Conservation (phyloP, 2,329 filamentous ascomycete genomes). For the Scedosporium boydii region DNA sequence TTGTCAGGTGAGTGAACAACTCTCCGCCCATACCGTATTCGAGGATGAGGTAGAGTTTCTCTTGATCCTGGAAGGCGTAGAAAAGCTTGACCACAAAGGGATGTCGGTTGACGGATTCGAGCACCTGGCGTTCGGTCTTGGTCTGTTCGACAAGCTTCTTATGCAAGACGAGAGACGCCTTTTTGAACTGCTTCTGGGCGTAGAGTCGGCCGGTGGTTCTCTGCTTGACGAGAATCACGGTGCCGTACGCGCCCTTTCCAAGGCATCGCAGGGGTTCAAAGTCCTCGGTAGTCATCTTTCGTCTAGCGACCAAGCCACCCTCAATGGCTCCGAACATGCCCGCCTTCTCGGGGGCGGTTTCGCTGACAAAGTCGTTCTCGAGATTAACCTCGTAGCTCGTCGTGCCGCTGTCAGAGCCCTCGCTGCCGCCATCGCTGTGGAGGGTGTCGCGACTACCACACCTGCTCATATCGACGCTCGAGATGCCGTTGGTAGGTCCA, state of each 20-base stretch:
- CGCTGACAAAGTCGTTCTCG: slow-evolving; percentile 76
- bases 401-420: slow-evolving; percentile 55
- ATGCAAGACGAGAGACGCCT: slow-evolving; percentile 88
- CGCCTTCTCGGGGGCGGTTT: slow-evolving; percentile 34
- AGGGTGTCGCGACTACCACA: slow-evolving; percentile 47
- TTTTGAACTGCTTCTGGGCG: slow-evolving; percentile 97
- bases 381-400: slow-evolving; percentile 80
- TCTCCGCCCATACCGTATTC: slow-evolving; percentile 97
- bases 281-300: slow-evolving; percentile 87
- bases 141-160: slow-evolving; percentile 96
- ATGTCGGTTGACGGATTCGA: slow-evolving; percentile 93
- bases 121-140: slow-evolving; percentile 87
- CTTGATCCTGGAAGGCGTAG: slow-evolving; percentile 96
- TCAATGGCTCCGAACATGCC: slow-evolving; percentile 38
- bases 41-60: slow-evolving; percentile 93
- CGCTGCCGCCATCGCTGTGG: slow-evolving; percentile 41
- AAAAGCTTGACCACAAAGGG: slow-evolving; percentile 97
- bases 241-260: slow-evolving; percentile 93
- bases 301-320: slow-evolving; percentile 43
- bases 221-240: slow-evolving; percentile 88
- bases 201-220: slow-evolving; percentile 78
- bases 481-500: slow-evolving; percentile 23
- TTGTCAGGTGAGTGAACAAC: slow-evolving; percentile 86
- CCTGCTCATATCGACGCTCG: slow-evolving; percentile 46
- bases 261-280: slow-evolving; percentile 87